Percentiles rank a stretch among this genome's conserved stretches.
phyloP scores from a whole-genome alignment of 2,329 filamentous ascomycete species.

The Sclerotinia sclerotiorum region DNA sequence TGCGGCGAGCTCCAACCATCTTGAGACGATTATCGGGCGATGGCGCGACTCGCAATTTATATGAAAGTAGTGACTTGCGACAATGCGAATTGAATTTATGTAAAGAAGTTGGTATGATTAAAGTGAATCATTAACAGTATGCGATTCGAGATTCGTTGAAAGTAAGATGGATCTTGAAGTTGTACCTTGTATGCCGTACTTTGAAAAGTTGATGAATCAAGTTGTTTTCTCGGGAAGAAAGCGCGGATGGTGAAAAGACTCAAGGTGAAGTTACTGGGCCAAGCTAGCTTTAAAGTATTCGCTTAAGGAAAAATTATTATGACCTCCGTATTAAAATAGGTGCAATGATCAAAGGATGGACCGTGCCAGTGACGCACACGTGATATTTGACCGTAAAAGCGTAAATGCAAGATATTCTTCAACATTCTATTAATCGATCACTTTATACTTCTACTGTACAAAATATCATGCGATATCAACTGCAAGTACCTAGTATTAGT shows the following conservation, averaged over 20 bases:
- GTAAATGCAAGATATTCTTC: not conserved
- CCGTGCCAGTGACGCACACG: not conserved
- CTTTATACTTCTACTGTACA: not conserved
- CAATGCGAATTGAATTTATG: not conserved
- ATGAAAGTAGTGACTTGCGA: not conserved
- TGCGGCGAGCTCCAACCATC: constrained; percentile 19
- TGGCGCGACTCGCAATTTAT: constrained; percentile 9
- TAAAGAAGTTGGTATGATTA: not conserved
- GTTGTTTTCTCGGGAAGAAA: constrained; percentile 17
- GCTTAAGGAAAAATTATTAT: not conserved
- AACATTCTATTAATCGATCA: not conserved
- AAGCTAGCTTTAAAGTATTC: constrained; percentile 1
- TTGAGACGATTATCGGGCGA: not conserved
- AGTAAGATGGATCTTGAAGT: not conserved
- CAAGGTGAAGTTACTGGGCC: not conserved
- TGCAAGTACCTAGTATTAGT: too few species aligned
- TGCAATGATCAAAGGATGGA: not conserved
- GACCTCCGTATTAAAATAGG: too few species aligned
- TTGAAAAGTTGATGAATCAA: constrained; percentile 10
- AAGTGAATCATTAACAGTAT: not conserved
- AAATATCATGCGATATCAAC: too few species aligned
- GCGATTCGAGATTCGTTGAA: not conserved
- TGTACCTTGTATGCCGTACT: not conserved
- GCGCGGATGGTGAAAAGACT: not conserved
- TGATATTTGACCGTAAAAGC: not conserved